These are phyloP conservation scores for Blastobotrys illinoisensis DNA, from an alignment of 1,139 yeast genomes.

Conservation along the genomic window DNA sequence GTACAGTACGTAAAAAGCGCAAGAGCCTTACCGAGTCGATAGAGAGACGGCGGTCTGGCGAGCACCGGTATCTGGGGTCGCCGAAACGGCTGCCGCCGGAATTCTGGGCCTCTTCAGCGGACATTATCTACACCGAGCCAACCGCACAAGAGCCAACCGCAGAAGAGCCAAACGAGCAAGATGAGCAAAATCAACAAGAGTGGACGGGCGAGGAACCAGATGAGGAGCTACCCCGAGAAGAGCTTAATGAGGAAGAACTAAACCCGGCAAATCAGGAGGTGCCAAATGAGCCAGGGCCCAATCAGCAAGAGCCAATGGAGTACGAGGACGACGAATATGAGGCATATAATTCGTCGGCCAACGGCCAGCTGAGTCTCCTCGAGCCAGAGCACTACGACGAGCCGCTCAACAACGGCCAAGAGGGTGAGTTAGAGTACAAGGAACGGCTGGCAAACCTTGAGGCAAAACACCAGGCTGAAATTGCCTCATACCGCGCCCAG, in stretches of 20 bases:
- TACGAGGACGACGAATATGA: neutral
- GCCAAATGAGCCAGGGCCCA: neutral
- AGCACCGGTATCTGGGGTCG: neutral
- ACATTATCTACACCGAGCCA: neutral
- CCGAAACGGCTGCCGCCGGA: neutral
- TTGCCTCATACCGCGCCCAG: conserved; percentile 24
- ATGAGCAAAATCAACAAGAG: neutral
- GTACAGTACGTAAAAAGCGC: neutral
- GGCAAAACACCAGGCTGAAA: conserved; percentile 17
- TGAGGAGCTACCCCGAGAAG: neutral
- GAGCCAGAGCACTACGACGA: neutral
- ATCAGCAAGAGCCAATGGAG: neutral
- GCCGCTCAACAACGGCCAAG: neutral
- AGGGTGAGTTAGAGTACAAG: neutral
- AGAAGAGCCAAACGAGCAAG: too few relatives aligned
- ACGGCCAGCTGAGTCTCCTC: conserved; percentile 3
- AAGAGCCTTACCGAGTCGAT: neutral
- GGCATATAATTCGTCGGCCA: neutral
- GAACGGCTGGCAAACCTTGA: neutral
- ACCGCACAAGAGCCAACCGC: too few relatives aligned
- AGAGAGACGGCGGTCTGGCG: neutral
- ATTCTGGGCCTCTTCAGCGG: neutral
- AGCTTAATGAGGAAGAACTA: neutral
- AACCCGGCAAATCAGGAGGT: neutral
- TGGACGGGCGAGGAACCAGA: too few relatives aligned